Evolutionary conservation across 1,284 basidiomycete species (phyloP), one percentile per base, ranked within the genome.

Genomic region (Tylopilus sp.): DNA sequence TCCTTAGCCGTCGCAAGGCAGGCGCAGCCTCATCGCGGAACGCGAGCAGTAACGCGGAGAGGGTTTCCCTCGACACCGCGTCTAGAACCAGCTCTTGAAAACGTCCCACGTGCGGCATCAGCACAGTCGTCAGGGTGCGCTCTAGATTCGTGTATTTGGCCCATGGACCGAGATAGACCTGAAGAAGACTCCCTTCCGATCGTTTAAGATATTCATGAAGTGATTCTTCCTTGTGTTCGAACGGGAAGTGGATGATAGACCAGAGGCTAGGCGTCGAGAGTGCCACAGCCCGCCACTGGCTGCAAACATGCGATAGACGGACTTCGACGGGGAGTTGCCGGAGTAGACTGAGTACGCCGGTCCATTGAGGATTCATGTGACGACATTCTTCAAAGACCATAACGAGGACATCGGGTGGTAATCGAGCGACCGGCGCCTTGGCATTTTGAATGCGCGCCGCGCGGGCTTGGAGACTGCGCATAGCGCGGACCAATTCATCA

Each of bases 141-240:
- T 71, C 69, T 20, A 71, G 50, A 58, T 67, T 62, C 33, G 65
- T 28, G 37, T 68, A 67, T 37, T 68, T 68, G 48, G 59, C 67
- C 67, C 70, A 71, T 43, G 67, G 67, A 15, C 67, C 67, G 7
- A 68, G 26, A 58, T 71, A 70, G n/a, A 68, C 59, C 7, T 65
- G 59, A 17, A 68, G 65, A 48, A 69, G 57, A 26, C 63, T 64
- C 8, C 67, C 61, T 24, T 65, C 57, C 22, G 68, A 72, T 57
- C 66, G 66, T 36, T 46, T 68, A 52, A 68, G 65, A 50, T 68
- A 68, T 49, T 69, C 67, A 19, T 43, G 20, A 24, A 68, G 54
- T 0, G 69, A 62, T 13, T 57, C 66, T 43, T 71, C 66, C 42
- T 57, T 69, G 49, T 62, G 66, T 35, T 68, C 68, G 39, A 68